Base-by-base conservation (phyloP, 805 yeast genomes). In the Ogataea minuta region DNA sequence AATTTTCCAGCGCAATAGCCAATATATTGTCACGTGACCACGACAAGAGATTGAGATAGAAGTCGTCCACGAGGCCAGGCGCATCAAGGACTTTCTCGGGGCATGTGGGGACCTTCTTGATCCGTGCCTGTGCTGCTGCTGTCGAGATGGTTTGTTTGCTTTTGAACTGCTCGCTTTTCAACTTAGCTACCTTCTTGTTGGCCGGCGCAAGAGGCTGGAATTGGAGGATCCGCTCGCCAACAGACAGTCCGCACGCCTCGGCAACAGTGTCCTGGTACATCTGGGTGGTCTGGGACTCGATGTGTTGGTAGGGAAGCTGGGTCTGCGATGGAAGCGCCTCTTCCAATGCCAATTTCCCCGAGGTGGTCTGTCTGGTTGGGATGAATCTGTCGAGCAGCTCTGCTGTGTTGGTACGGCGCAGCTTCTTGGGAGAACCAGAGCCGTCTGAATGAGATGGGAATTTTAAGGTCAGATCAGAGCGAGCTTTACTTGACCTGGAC, bases 41-140 rank as follows among this genome's bases (percentile, higher is more conserved):
- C 45, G 89, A 79, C 37, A 93, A 62, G 28, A 91, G 68, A 56
- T 89, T 89, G 38, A 89, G 71, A 60, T 91, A 93, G 61, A 89
- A 93, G 65, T 93, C 99, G 62, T 93, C 96, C 15, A 83, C 74
- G 42, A 90, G 73, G 0, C 96, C 96, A 0, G 99, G 99, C 0
- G 98, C 99, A 64, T 93, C 99, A 28, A 93, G 70, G 1, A 93
- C 95, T 47, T 95, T 75, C 49, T 87, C 96, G 1, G 99, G 98
- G 23, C 87, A 85, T 0, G 87, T 78, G 17, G 95, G 87, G 32
- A 93, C 73, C 51, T 80, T 81, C 49, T 95, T 78, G 34, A 86
- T 76, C 53, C 89, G 70, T 12, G 84, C 79, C 25, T 79, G 71
- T 4, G 83, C 84, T 19, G 74, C 68, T 9, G 72, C 64, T 0